phyloP scores from a whole-genome alignment of 164 flowering plant species.

The Sedum album region DNA sequence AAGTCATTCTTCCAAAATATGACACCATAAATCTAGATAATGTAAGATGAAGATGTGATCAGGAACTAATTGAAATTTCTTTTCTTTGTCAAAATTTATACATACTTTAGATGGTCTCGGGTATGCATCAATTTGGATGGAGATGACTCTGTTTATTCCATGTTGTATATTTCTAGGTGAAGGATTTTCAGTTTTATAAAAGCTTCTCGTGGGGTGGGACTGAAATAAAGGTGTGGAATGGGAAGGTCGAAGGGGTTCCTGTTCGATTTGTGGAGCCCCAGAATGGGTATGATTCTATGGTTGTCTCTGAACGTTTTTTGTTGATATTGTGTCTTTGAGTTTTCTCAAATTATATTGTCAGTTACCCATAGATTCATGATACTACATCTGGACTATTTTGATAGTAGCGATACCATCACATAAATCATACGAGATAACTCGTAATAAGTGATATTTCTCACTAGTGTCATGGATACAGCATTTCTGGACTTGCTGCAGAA shows the following conservation, averaged over 20 bases:
- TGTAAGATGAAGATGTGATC: conserved; percentile 45
- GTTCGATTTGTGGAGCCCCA: conserved; percentile 95
- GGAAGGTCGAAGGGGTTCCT: conserved; percentile 86
- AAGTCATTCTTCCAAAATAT: conserved; percentile 91
- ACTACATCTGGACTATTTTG: neutral
- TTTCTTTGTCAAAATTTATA: neutral
- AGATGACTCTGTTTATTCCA: neutral
- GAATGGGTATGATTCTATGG: conserved; percentile 55
- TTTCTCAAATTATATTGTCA: no score
- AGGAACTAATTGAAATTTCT: neutral
- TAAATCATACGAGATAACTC: neutral
- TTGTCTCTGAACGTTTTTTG: neutral
- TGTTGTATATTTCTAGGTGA: conserved; percentile 36
- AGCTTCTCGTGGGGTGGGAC: conserved; percentile 76
- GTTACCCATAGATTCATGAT: neutral
- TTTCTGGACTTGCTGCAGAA: neutral
- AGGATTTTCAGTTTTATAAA: conserved; percentile 50
- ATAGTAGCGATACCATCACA: neutral
- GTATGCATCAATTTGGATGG: neutral
- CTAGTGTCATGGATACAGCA: neutral
- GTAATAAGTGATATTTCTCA: neutral
- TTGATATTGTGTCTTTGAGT: neutral
- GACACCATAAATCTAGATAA: conserved; percentile 73
- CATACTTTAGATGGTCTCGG: neutral
- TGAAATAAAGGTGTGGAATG: conserved; percentile 90